Conservation (phyloP, 75 land plant genomes). For the Selaginella tamariscina region DNA sequence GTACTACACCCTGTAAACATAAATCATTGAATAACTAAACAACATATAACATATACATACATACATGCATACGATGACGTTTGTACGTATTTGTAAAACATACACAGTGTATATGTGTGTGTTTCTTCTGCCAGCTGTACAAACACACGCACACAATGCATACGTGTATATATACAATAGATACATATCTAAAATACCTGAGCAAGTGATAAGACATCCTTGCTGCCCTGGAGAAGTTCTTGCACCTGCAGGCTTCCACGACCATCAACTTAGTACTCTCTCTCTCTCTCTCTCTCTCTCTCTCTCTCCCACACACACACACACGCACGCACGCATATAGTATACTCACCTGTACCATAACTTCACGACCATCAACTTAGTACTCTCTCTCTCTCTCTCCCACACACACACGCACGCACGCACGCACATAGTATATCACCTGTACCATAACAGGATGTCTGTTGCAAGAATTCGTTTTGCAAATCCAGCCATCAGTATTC, state of each 20-base stretch:
- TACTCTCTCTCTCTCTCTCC: not conserved
- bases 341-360: too few relatives aligned
- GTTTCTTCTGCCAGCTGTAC: not conserved
- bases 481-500: conserved; percentile 24
- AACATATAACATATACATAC: not conserved
- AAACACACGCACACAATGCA: too few relatives aligned
- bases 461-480: conserved; percentile 71
- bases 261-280: not conserved
- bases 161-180: too few relatives aligned
- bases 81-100: not conserved
- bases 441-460: conserved; percentile 89
- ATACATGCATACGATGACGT: not conserved
- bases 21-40: not conserved
- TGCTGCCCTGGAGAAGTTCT: conserved; percentile 48
- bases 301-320: not conserved
- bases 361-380: not conserved
- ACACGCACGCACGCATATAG: too few relatives aligned
- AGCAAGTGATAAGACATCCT: conserved; percentile 69
- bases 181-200: conserved; percentile 53
- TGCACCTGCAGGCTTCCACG: conserved; percentile 54
- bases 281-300: not conserved
- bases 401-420: not conserved
- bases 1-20: conserved; percentile 67
- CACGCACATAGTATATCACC: conserved; percentile 30
- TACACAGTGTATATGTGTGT: not conserved